phyloP scores from a whole-genome alignment of 352 stramenopile genomes.

The Peronospora destructor region DNA sequence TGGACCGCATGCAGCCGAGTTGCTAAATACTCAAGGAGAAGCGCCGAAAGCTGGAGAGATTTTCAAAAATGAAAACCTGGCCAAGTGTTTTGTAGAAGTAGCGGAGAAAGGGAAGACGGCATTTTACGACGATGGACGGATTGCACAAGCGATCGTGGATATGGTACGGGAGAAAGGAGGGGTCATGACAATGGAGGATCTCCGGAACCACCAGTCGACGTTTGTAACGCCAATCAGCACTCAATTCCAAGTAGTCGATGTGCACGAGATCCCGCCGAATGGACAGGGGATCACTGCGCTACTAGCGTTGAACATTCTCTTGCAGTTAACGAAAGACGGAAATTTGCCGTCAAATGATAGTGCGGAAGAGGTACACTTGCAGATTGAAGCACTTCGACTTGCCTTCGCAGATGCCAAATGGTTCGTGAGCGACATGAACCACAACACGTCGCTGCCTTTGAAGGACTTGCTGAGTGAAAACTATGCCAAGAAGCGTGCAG shows the following conservation, averaged over 20 bases:
- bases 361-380: slow-evolving; percentile 79
- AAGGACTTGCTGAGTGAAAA: slow-evolving; percentile 69
- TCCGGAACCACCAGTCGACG: slow-evolving; percentile 74
- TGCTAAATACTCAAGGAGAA: slow-evolving; percentile 45
- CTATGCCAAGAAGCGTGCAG: slow-evolving; percentile 56
- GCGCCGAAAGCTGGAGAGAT: slow-evolving; percentile 62
- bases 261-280: slow-evolving; percentile 94
- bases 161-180: slow-evolving; percentile 56
- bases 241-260: slow-evolving; percentile 73
- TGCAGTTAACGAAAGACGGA: slow-evolving; percentile 43
- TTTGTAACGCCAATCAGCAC: slow-evolving; percentile 90
- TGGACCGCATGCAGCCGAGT: slow-evolving; percentile 41
- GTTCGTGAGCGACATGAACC: slow-evolving; percentile 78
- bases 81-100: slow-evolving; percentile 79
- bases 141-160: slow-evolving; percentile 86
- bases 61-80: slow-evolving; percentile 87
- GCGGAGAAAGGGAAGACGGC: slow-evolving; percentile 80
- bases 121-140: slow-evolving; percentile 72
- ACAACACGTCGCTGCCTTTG: slow-evolving; percentile 45
- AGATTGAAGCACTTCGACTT: slow-evolving; percentile 90
- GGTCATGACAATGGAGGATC: slow-evolving; percentile 80
- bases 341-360: slow-evolving; percentile 37
- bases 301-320: slow-evolving; percentile 91
- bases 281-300: slow-evolving; percentile 94
- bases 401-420: slow-evolving; percentile 90